Evolutionary conservation across 2,329 filamentous ascomycete genomes (phyloP).

Genomic region (Lizonia empirigonia): DNA sequence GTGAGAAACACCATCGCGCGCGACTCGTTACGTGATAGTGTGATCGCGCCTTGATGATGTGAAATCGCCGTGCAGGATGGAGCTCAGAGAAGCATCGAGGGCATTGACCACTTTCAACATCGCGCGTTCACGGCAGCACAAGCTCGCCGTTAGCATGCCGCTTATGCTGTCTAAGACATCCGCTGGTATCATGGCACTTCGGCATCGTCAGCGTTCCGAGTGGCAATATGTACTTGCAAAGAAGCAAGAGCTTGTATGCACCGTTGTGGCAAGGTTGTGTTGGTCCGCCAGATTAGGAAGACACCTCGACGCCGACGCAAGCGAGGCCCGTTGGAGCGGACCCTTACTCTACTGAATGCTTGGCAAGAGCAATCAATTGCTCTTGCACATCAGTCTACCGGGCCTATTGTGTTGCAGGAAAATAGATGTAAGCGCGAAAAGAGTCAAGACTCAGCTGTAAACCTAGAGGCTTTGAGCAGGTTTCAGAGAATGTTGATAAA

Average conservation of each 20-base stretch:
- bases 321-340: conserved; percentile 14
- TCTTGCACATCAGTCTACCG: conserved; percentile 10
- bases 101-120: background rate
- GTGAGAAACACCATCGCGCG: conserved; percentile 16
- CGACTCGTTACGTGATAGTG: conserved; percentile 34
- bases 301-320: conserved; percentile 7
- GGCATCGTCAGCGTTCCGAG: background rate
- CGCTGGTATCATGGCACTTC: background rate
- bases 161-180: background rate
- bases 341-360: conserved; percentile 5
- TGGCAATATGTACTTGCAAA: conserved; percentile 2
- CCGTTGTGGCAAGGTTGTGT: background rate
- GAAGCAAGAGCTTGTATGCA: background rate
- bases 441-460: too few species aligned
- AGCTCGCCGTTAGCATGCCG: conserved; percentile 9
- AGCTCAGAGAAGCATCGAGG: background rate
- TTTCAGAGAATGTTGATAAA: too few species aligned
- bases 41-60: conserved; percentile 22
- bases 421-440: too few species aligned
- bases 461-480: too few species aligned
- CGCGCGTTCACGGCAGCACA: conserved; percentile 8
- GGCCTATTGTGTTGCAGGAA: too few species aligned
- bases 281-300: conserved; percentile 4
- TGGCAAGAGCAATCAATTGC: background rate
- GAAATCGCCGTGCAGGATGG: background rate